Conservation (phyloP, 768 basidiomycete genomes). For the Hebeloma cylindrosporum region DNA sequence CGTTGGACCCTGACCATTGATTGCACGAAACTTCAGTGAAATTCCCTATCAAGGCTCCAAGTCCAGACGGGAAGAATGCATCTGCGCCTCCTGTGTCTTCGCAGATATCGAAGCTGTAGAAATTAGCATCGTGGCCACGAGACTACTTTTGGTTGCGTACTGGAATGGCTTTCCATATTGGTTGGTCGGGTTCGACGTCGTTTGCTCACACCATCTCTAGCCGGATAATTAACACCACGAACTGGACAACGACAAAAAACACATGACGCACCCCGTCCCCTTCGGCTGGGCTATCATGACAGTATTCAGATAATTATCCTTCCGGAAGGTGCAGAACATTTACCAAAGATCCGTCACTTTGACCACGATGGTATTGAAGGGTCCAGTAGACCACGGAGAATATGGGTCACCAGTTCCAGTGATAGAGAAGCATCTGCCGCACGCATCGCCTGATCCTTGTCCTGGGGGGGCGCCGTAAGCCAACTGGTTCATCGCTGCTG, state of each 20-base stretch:
- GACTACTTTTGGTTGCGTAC: conserved; percentile 36
- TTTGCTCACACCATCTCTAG: conserved; percentile 56
- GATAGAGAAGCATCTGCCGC: conserved; percentile 59
- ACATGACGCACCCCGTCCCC: conserved; percentile 40
- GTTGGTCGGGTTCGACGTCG: conserved; percentile 39
- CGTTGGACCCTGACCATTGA: conserved; percentile 57
- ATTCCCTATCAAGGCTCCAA: conserved; percentile 52
- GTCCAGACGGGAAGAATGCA: conserved; percentile 58
- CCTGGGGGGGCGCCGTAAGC: conserved; percentile 53
- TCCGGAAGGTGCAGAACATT: background rate
- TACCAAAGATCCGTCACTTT: conserved; percentile 49
- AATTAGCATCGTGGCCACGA: background rate
- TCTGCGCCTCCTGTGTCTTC: conserved; percentile 51
- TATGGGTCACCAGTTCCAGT: conserved; percentile 52
- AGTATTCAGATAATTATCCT: background rate
- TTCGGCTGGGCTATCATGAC: conserved; percentile 36
- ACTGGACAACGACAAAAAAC: background rate
- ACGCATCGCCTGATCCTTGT: conserved; percentile 55
- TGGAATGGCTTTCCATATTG: conserved; percentile 47
- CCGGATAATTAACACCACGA: background rate
- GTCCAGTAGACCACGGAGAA: conserved; percentile 48
- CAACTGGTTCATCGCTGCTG: conserved; percentile 58
- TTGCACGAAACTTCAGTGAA: conserved; percentile 58
- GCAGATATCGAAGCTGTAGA: conserved; percentile 57
- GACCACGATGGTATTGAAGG: conserved; percentile 55